A percentile compares a stretch with the other conserved stretches of the same genome.
Conservation (phyloP, 2,329 filamentous ascomycete genomes). For the Fusarium staphyleae region DNA sequence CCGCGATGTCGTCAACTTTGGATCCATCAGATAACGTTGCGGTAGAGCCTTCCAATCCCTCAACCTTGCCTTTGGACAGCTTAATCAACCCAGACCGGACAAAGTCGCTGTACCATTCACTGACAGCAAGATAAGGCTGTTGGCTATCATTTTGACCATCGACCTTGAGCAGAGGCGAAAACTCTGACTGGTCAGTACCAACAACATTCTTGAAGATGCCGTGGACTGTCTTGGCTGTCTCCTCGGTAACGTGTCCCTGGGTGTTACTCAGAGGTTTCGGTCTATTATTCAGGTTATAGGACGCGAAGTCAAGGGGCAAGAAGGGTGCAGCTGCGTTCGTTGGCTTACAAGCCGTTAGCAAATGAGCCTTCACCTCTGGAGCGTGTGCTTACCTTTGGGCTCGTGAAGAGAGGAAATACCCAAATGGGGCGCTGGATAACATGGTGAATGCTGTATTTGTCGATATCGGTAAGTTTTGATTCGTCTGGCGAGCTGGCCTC, state of each 20-base stretch:
- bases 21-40: slow-evolving; percentile 45
- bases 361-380: accelerated
- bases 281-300: slow-evolving; percentile 73
- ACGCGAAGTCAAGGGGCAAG: slow-evolving; percentile 73
- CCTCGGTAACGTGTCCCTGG: slow-evolving; percentile 68
- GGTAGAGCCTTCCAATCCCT: slow-evolving; percentile 46
- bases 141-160: slow-evolving; percentile 50
- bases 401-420: slow-evolving; percentile 68
- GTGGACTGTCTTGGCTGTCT: slow-evolving; percentile 63
- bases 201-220: slow-evolving; percentile 56
- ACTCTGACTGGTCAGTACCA: slow-evolving; percentile 62
- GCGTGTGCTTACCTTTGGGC: slow-evolving; percentile 53
- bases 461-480: slow-evolving; percentile 50
- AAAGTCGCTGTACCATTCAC: slow-evolving; percentile 76
- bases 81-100: slow-evolving; percentile 70
- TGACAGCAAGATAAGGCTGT: slow-evolving; percentile 73
- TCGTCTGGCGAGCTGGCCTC: slow-evolving; percentile 60
- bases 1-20: slow-evolving; percentile 64
- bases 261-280: slow-evolving; percentile 65
- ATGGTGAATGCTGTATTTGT: slow-evolving; percentile 69
- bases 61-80: slow-evolving; percentile 56
- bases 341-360: slow-evolving; percentile 45
- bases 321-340: slow-evolving; percentile 63
- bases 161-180: slow-evolving; percentile 53
- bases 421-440: slow-evolving; percentile 74